Evolutionary conservation across 1,139 yeast species (phyloP), one percentile per base, ranked within the genome.

Genomic region (Suhomyces taliae): DNA sequence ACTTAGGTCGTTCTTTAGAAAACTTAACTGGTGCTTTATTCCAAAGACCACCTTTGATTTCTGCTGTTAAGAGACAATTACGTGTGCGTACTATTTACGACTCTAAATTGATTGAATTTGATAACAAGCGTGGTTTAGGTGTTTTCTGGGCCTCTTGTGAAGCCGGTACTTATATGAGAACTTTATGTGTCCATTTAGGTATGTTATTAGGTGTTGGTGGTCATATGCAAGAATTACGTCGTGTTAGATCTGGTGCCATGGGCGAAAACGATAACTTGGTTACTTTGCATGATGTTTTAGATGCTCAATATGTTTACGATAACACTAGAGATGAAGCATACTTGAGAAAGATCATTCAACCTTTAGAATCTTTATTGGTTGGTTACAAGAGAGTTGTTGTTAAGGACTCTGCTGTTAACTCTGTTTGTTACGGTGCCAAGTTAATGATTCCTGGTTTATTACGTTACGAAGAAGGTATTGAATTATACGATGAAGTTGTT

Each of bases 61-160:
- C 98, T 53, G 99, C 99, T 56, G 99, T 93, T 67, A 93, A 93
- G 81, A 88, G 99, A 79, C 99, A 93, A 76, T 81, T 93, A 70
- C 90, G 99, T 81, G 97, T 93, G 54, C 85, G 99, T 76, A 93
- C 98, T 54, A 91, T 93, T 66, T 93, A 93, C 72, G 99, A 93
- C 67, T 89, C 97, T 54, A 90, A 93, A 58, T 79, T 93, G 68
- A 83, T 91, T 61, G 99, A 93, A 74, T 93, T 93, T 64, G 99
- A 93, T 73, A 89, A 90, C 74, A 91, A 93, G 74, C 87, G 98
- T 73, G 95, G 95, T 61, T 81, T 93, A 56, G 96, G 96, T 75
- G 98, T 93, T 36, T 93, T 93, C 79, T 93, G 99, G 99, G 98
- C 98, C 51, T 87, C 96, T 40, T 93, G 99, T 82, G 99, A 93